phyloP scores from a whole-genome alignment of 2,329 filamentous ascomycete genomes.

The Raffaelea deltoideospora region DNA sequence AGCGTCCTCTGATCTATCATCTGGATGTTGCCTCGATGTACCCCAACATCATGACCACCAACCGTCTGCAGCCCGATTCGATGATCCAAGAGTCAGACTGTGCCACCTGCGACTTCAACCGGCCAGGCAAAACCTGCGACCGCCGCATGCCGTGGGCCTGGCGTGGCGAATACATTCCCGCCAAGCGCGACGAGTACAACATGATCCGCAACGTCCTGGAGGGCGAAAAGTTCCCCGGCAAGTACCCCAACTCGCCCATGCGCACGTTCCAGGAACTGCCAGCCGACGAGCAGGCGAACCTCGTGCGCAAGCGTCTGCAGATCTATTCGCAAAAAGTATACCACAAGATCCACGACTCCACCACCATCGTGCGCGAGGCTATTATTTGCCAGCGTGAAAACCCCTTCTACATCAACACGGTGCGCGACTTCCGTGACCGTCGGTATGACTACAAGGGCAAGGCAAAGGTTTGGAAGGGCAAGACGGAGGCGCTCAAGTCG shows the following conservation, averaged over 20 bases:
- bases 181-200: slow-evolving; percentile 96
- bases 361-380: slow-evolving; percentile 81
- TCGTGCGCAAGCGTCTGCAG: slow-evolving; percentile 77
- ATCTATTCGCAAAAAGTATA: slow-evolving; percentile 98
- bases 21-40: slow-evolving; percentile 99
- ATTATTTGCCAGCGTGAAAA: slow-evolving; percentile 98
- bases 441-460: slow-evolving; percentile 98
- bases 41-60: slow-evolving; percentile 99
- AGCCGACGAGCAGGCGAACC: slow-evolving; percentile 63
- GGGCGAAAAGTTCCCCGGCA: slow-evolving; percentile 83
- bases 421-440: slow-evolving; percentile 89
- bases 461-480: slow-evolving; percentile 97
- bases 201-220: slow-evolving; percentile 90
- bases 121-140: slow-evolving; percentile 94
- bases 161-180: slow-evolving; percentile 93
- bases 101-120: slow-evolving; percentile 94
- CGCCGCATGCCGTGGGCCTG: slow-evolving; percentile 90
- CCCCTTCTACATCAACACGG: slow-evolving; percentile 94
- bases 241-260: slow-evolving; percentile 50
- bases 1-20: slow-evolving; percentile 89
- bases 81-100: slow-evolving; percentile 96
- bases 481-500: slow-evolving; percentile 73
- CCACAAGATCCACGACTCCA: slow-evolving; percentile 95
- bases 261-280: slow-evolving; percentile 70
- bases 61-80: slow-evolving; percentile 93